phyloP scores from a whole-genome alignment of 495 filamentous ascomycete genomes.

The Hypoxylon fragiforme region DNA sequence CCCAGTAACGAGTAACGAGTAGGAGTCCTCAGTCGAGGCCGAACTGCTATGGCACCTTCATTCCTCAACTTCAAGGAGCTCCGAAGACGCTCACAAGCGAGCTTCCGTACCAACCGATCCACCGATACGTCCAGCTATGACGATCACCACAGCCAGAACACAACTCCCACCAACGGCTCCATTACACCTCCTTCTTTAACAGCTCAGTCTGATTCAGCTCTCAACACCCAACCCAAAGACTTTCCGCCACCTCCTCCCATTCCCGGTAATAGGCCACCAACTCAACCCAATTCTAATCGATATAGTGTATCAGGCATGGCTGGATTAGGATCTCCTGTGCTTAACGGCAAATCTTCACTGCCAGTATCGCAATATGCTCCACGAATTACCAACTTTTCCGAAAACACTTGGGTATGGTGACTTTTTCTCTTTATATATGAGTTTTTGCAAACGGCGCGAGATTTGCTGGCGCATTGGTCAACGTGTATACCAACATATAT shows the following conservation, averaged over 20 bases:
- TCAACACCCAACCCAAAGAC: slow-evolving; percentile 52
- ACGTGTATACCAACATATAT: too few relatives aligned
- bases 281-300: slow-evolving; percentile 51
- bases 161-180: slow-evolving; percentile 52
- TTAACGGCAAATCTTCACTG: slow-evolving; percentile 54
- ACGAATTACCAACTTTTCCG: slow-evolving; percentile 70
- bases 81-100: slow-evolving; percentile 71
- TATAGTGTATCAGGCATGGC: slow-evolving; percentile 57
- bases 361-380: slow-evolving; percentile 78
- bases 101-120: slow-evolving; percentile 60
- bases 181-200: slow-evolving; percentile 50
- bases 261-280: slow-evolving; percentile 45
- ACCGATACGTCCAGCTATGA: slow-evolving; percentile 57
- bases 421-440: too few relatives aligned
- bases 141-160: slow-evolving; percentile 47
- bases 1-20: too few relatives aligned
- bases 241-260: slow-evolving; percentile 45
- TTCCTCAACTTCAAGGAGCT: slow-evolving; percentile 74
- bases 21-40: slow-evolving; percentile 3
- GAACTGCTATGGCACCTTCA: slow-evolving; percentile 52
- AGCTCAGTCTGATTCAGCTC: slow-evolving; percentile 50
- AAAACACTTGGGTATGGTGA: slow-evolving; percentile 76
- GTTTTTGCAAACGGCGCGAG: neutral
- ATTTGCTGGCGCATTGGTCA: neutral
- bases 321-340: slow-evolving; percentile 58